These are phyloP conservation scores for Fusarium tricinctum DNA, from an alignment of 2,329 filamentous ascomycete genomes.

Conservation along the genomic window DNA sequence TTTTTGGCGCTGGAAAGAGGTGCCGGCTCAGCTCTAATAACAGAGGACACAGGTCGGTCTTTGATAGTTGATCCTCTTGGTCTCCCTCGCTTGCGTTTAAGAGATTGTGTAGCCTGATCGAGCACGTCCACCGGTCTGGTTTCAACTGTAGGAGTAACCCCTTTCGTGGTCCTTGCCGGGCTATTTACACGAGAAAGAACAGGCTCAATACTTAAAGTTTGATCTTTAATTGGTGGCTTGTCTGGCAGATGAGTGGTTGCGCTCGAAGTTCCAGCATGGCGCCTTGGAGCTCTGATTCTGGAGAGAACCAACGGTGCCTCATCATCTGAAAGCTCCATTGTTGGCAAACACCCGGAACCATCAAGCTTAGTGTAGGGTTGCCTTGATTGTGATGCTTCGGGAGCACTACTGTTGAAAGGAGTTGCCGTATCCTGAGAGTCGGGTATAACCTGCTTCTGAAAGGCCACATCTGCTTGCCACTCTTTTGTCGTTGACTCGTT, in stretches of 20 bases:
- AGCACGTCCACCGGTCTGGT: background rate
- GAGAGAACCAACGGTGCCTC: slow-evolving; percentile 52
- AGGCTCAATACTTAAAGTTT: background rate
- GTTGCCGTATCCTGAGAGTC: slow-evolving; percentile 51
- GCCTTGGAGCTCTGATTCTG: slow-evolving; percentile 15
- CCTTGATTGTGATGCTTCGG: slow-evolving; percentile 18
- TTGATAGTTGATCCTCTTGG: slow-evolving; percentile 29
- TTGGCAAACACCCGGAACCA: slow-evolving; percentile 1
- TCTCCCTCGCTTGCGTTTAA: slow-evolving; percentile 44
- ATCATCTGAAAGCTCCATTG: slow-evolving; percentile 54
- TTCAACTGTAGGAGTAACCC: background rate
- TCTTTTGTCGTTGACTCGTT: background rate
- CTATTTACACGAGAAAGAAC: background rate
- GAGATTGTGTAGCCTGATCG: slow-evolving; percentile 5
- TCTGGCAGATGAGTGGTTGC: background rate
- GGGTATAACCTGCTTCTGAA: slow-evolving; percentile 38
- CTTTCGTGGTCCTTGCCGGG: background rate
- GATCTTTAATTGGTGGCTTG: background rate
- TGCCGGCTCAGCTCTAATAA: too few species aligned
- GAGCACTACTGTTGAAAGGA: slow-evolving; percentile 43
- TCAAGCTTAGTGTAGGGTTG: background rate
- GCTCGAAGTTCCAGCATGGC: background rate
- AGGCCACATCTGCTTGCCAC: background rate
- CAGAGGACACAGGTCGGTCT: background rate
- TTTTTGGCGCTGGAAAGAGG: too few species aligned